phyloP scores from a whole-genome alignment of 306 rosid genomes.

The Begonia masoniana region DNA sequence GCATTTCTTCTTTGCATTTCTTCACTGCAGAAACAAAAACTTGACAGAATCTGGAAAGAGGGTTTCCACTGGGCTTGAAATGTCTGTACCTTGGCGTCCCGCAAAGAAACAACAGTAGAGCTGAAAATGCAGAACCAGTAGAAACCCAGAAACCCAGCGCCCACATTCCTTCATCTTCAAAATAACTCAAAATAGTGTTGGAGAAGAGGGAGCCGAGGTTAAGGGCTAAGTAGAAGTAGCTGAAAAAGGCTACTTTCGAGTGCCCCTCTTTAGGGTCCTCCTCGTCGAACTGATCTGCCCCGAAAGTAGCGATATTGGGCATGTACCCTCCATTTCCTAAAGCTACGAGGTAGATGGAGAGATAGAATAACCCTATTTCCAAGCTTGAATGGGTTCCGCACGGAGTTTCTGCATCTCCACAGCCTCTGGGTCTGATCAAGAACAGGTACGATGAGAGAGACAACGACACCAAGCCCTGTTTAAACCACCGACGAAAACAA shows the following conservation, averaged over 20 bases:
- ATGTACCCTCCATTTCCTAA: slow-evolving; percentile 95
- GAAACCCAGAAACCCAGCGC: slow-evolving; percentile 89
- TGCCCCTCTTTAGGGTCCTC: slow-evolving; percentile 59
- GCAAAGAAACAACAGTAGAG: slow-evolving; percentile 68
- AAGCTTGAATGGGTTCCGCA: slow-evolving; percentile 53
- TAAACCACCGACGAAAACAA: no score
- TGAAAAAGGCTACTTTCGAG: slow-evolving; percentile 80
- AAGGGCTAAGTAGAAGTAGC: slow-evolving; percentile 96
- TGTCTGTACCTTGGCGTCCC: slow-evolving; percentile 81
- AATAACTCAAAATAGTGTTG: slow-evolving; percentile 74
- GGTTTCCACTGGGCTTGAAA: slow-evolving; percentile 87
- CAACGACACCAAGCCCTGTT: slow-evolving; percentile 61
- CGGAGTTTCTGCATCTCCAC: slow-evolving; percentile 51
- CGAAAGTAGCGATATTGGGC: slow-evolving; percentile 86
- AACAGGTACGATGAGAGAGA: slow-evolving; percentile 69
- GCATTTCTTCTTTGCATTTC: slow-evolving; percentile 46
- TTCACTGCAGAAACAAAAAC: slow-evolving; percentile 68
- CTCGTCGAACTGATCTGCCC: slow-evolving; percentile 95
- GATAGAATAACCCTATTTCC: slow-evolving; percentile 64
- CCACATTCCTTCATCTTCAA: slow-evolving; percentile 90
- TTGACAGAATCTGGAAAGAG: slow-evolving; percentile 76
- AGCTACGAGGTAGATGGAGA: slow-evolving; percentile 84
- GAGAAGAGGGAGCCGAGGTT: slow-evolving; percentile 92
- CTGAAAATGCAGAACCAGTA: slow-evolving; percentile 67
- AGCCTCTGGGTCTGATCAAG: slow-evolving; percentile 70